Evolutionary conservation across 208 protist species (phyloP).

Genomic region (Trypanosoma brucei): DNA sequence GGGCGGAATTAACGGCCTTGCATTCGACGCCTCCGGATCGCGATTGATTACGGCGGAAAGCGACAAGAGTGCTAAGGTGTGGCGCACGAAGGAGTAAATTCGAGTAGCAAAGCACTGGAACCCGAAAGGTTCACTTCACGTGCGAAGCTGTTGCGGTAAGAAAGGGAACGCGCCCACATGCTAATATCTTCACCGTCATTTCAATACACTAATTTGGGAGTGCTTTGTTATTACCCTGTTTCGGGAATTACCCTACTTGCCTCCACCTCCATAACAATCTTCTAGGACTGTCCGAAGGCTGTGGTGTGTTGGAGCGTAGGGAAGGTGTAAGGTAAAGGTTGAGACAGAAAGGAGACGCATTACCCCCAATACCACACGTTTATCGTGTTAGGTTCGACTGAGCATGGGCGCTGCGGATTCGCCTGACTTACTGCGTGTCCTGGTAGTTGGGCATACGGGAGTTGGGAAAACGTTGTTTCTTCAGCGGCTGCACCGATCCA

Average conservation of each 20-base stretch:
- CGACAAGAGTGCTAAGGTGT: constrained; percentile 98
- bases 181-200: too few relatives aligned
- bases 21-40: constrained; percentile 96
- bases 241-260: too few relatives aligned
- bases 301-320: too few relatives aligned
- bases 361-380: too few relatives aligned
- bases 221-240: too few relatives aligned
- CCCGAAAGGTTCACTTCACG: background rate
- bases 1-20: constrained; percentile 86
- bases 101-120: constrained; percentile 1
- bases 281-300: too few relatives aligned
- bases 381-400: too few relatives aligned
- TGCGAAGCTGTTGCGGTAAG: background rate
- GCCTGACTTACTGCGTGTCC: constrained; percentile 31
- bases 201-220: too few relatives aligned
- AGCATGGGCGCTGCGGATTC: background rate
- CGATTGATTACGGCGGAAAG: constrained; percentile 97
- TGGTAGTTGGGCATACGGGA: constrained; percentile 70
- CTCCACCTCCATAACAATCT: too few relatives aligned
- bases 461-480: constrained; percentile 84
- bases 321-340: too few relatives aligned
- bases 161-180: too few relatives aligned
- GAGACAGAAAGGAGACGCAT: too few relatives aligned
- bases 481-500: constrained; percentile 45
- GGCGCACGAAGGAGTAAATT: constrained; percentile 51